Base-by-base conservation (phyloP, 139 green algal species). In the Tetradesmus lagerheimii region DNA sequence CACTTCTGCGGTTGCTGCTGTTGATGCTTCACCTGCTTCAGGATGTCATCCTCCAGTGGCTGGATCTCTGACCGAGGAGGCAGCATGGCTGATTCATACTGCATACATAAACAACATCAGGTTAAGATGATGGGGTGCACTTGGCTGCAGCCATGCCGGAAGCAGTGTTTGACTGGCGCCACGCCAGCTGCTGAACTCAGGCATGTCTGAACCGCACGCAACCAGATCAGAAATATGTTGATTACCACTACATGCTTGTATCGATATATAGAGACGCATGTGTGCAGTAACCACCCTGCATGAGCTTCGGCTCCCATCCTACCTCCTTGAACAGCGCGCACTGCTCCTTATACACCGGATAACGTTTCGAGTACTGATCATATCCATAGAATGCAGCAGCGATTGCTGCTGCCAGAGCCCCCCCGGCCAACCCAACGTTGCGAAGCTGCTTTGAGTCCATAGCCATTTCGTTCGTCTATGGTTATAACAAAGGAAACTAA, bases 11-110 rank as follows among this genome's bases (percentile, higher is more conserved):
- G 15, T 18, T 45, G 16, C 34, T 45, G 37, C 31, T 50, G 57
- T 45, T 76, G 34, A 29, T 23, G 76, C 29, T 16, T 6, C 8
- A 93, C 88, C 91, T 93, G 88, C 79, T 83, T 62, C 14, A 92
- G 34, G 53, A 95, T 93, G 43, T 95, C 91, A n/a, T 89, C 76
- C 80, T 93, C 86, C 45, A 95, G 34, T 14, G 75, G 62, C 37
- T 87, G 38, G 14, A 93, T 75, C n/a, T 57, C 79, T 77, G 67
- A n/a, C 3, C 78, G n/a, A 35, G 74, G 91, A 1, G 92, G 80
- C 14, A 94, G 23, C 67, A 94, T 82, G 1, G 47, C 25, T 9
- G 38, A 5, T 18, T 88, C 47, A 78, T 91, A 91, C 88, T 91
- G 88, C 62, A 53, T 0, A 11, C 4, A 57, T 12, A 37, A 1